phyloP scores from a whole-genome alignment of 345 rosid genomes.

The Sisymbrium altissimum region DNA sequence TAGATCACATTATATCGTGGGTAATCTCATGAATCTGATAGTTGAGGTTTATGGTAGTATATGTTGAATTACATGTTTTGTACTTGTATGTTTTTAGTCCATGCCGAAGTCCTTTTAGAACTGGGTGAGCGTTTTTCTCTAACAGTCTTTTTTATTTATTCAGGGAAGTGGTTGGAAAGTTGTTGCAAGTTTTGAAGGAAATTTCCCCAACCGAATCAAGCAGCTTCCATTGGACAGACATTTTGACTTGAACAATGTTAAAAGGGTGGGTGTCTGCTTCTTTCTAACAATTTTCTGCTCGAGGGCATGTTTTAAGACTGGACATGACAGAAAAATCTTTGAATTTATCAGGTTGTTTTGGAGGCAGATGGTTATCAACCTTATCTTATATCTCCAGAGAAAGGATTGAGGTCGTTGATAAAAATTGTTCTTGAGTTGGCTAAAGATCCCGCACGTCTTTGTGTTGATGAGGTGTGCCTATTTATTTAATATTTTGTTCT shows the following conservation, averaged over 20 bases:
- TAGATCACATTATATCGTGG: too few species aligned
- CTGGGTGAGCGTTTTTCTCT: background rate
- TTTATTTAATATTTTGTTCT: background rate
- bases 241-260: constrained; percentile 87
- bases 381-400: constrained; percentile 98
- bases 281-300: background rate
- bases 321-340: constrained; percentile 5
- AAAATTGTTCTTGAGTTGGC: constrained; percentile 96
- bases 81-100: background rate
- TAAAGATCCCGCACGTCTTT: constrained; percentile 89
- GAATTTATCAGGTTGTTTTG: constrained; percentile 65
- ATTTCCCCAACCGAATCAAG: constrained; percentile 89
- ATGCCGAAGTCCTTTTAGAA: constrained; percentile 8
- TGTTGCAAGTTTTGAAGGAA: constrained; percentile 97
- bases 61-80: background rate
- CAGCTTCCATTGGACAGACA: constrained; percentile 95
- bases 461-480: constrained; percentile 88
- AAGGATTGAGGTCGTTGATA: constrained; percentile 94
- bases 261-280: constrained; percentile 60
- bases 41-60: too few species aligned
- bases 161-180: constrained; percentile 99
- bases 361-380: constrained; percentile 99
- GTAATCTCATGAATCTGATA: too few species aligned
- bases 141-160: constrained; percentile 5
- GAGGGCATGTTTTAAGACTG: constrained; percentile 12